Percentiles rank a stretch among this genome's conserved stretches.
Evolutionary conservation across 1,284 basidiomycete species (phyloP).

Genomic region (Irpex sp.): DNA sequence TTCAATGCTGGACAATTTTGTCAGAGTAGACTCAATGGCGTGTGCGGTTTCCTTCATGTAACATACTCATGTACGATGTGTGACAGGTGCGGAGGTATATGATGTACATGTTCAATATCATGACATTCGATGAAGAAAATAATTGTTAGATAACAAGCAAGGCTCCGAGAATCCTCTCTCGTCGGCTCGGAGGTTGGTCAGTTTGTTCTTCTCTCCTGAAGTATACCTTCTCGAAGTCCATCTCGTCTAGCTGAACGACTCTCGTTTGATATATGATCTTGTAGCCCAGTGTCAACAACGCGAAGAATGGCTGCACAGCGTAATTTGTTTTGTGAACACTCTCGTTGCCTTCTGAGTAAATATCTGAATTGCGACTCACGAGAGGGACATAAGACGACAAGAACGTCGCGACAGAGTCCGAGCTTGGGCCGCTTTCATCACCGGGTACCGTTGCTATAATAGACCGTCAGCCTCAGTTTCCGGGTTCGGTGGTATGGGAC

Average conservation of each 20-base stretch:
- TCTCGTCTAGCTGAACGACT: constrained; percentile 24
- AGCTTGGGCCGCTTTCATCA: constrained; percentile 2
- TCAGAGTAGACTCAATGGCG: neutral
- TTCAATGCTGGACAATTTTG: neutral
- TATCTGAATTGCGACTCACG: constrained; percentile 18
- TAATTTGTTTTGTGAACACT: too few relatives aligned
- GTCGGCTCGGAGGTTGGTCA: neutral
- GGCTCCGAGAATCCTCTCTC: neutral
- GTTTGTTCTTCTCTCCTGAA: neutral
- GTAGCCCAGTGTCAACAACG: constrained; percentile 27
- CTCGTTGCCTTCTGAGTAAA: too few relatives aligned
- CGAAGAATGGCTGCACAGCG: constrained; percentile 23
- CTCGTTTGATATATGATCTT: constrained; percentile 29
- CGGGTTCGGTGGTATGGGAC: neutral
- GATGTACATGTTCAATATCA: neutral
- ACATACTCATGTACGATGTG: neutral
- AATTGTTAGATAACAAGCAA: neutral
- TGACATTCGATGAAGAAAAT: neutral
- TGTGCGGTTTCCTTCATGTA: neutral
- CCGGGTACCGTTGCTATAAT: constrained; percentile 5
- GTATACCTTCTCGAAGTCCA: constrained; percentile 18
- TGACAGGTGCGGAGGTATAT: neutral
- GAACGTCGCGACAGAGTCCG: constrained; percentile 21
- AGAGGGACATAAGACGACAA: constrained; percentile 27
- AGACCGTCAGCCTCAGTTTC: neutral